phyloP scores from a whole-genome alignment of 441 rosid species.

The Populus trichocarpa region DNA sequence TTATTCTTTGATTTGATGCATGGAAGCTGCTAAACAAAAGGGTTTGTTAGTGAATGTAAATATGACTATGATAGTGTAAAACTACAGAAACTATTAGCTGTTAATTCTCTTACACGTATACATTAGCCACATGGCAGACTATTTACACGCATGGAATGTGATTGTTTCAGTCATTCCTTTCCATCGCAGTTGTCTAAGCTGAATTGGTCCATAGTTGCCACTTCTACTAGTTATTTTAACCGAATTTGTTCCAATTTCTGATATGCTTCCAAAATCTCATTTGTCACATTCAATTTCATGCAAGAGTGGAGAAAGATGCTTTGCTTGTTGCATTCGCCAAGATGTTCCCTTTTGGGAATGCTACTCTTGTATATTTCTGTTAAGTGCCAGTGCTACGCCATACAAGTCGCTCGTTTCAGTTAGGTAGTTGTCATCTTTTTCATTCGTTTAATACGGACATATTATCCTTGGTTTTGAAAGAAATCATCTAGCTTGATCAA shows the following conservation, averaged over 20 bases:
- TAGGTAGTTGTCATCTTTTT: too few species aligned
- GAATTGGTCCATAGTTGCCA: background rate
- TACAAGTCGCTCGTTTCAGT: too few species aligned
- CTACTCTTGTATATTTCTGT: too few species aligned
- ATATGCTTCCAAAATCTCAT: background rate
- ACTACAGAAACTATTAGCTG: background rate
- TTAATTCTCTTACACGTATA: background rate
- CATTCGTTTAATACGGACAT: too few species aligned
- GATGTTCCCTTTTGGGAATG: too few species aligned
- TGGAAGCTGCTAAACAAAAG: background rate
- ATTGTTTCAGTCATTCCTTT: background rate
- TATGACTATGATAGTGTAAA: conserved; percentile 6
- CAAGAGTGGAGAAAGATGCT: background rate
- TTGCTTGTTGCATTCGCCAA: too few species aligned
- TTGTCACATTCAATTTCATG: background rate
- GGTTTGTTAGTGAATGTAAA: conserved; percentile 16
- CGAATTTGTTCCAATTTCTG: background rate
- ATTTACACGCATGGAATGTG: background rate
- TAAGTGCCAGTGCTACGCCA: too few species aligned
- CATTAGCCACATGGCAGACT: conserved; percentile 4
- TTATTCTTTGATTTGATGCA: background rate
- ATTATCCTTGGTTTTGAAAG: too few species aligned
- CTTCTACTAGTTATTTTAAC: background rate
- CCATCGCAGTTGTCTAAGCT: background rate
- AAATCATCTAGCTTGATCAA: too few species aligned